Conservation (phyloP, 495 filamentous ascomycete species). For the Baudoinia panamericana region DNA sequence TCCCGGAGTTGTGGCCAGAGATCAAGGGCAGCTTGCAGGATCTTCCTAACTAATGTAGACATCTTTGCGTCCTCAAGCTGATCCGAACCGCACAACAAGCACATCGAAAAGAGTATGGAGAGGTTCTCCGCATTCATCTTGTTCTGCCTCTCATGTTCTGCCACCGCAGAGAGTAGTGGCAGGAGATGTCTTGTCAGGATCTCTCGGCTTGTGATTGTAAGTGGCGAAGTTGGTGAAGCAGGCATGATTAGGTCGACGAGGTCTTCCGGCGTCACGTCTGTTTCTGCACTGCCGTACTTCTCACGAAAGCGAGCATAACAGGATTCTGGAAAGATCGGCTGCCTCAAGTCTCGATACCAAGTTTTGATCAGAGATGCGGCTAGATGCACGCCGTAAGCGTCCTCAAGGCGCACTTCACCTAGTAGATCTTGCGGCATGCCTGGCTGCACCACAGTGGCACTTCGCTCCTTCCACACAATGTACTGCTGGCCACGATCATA, state of each 20-base stretch:
- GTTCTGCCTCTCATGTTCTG: conserved; percentile 33
- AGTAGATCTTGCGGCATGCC: conserved; percentile 20
- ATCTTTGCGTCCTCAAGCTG: conserved; percentile 37
- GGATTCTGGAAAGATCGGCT: conserved; percentile 37
- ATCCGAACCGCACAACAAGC: conserved; percentile 32
- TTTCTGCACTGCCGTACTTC: conserved; percentile 24
- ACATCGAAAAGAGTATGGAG: conserved; percentile 38
- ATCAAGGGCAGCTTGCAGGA: conserved; percentile 33
- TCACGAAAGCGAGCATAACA: conserved; percentile 32
- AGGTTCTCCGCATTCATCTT: conserved; percentile 42
- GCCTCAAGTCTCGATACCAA: conserved; percentile 42
- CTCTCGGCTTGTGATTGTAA: conserved; percentile 29
- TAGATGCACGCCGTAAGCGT: conserved; percentile 39
- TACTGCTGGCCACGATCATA: conserved; percentile 42
- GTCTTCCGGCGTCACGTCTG: conserved; percentile 19
- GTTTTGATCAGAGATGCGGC: conserved; percentile 41
- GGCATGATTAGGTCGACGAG: conserved; percentile 27
- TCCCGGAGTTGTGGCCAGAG: conserved; percentile 27
- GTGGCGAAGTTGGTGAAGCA: conserved; percentile 30
- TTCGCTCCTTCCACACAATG: conserved; percentile 37
- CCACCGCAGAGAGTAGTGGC: conserved; percentile 37
- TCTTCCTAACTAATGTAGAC: conserved; percentile 31
- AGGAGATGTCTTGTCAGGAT: conserved; percentile 39
- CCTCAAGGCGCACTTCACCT: conserved; percentile 32
- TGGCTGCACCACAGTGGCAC: conserved; percentile 24